These are phyloP conservation scores for Amanita polypyramis DNA, from an alignment of 768 basidiomycete species.

Conservation along the genomic window DNA sequence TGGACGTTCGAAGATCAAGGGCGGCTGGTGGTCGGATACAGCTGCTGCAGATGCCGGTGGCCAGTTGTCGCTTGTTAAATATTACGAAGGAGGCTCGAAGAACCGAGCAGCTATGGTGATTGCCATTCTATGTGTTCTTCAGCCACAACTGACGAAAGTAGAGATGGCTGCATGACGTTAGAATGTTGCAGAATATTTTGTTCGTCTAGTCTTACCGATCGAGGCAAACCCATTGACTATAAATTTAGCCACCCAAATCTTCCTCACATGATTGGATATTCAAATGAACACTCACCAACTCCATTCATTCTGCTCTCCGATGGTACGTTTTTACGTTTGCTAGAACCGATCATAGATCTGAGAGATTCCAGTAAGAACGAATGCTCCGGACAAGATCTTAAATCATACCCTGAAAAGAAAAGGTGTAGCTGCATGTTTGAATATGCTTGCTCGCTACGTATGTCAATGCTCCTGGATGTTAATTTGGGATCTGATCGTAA, in stretches of 20 bases:
- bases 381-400: constrained; percentile 29
- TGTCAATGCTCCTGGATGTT: constrained; percentile 16
- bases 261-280: constrained; percentile 43
- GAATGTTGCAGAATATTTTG: constrained; percentile 39
- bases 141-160: constrained; percentile 11
- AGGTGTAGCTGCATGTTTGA: constrained; percentile 27
- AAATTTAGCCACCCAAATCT: constrained; percentile 20
- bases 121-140: neutral
- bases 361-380: constrained; percentile 27
- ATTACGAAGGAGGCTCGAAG: constrained; percentile 27
- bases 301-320: constrained; percentile 44
- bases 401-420: constrained; percentile 22
- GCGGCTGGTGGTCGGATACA: constrained; percentile 38
- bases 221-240: neutral
- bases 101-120: constrained; percentile 21
- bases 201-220: constrained; percentile 15
- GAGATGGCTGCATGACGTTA: constrained; percentile 42
- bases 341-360: neutral
- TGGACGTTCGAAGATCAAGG: constrained; percentile 24
- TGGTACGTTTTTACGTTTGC: constrained; percentile 17
- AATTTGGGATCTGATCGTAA: neutral
- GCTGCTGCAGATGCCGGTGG: constrained; percentile 31
- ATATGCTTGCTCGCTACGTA: constrained; percentile 15
- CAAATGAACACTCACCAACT: constrained; percentile 29
- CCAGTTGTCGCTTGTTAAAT: constrained; percentile 28